These are phyloP conservation scores for Penicillium thymicola DNA, from an alignment of 2,329 filamentous ascomycete species.

Conservation along the genomic window DNA sequence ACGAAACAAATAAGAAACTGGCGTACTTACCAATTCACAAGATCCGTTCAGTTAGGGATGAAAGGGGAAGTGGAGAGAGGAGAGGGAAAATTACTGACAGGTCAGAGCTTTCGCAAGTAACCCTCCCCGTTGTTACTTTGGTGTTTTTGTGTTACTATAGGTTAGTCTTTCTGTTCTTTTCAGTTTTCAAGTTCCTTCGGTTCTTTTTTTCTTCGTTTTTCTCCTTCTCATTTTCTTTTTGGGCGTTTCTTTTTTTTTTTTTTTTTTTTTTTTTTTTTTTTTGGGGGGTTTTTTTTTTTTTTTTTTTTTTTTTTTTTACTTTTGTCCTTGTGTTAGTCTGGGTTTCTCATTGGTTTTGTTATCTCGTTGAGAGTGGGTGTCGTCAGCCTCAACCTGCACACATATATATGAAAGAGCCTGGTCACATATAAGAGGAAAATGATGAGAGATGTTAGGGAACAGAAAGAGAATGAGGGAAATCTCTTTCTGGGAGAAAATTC, in stretches of 20 bases:
- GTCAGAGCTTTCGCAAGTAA: conserved; percentile 4
- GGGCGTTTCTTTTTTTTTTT: neutral
- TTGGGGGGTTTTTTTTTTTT: neutral
- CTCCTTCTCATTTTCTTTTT: neutral
- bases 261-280: neutral
- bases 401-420: neutral
- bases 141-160: neutral
- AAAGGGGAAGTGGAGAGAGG: conserved; percentile 25
- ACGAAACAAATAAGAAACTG: conserved; percentile 11
- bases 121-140: neutral
- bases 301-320: neutral
- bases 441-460: neutral
- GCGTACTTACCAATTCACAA: conserved; percentile 18
- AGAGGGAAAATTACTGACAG: conserved; percentile 21
- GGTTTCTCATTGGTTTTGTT: conserved; percentile 7
- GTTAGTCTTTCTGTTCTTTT: neutral
- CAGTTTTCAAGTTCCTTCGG: neutral
- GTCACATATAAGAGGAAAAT: neutral
- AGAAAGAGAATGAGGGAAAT: neutral
- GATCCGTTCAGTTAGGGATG: conserved; percentile 21
- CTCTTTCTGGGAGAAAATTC: neutral
- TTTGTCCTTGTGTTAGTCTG: neutral
- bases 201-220: neutral
- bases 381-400: conserved; percentile 7
- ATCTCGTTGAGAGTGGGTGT: conserved; percentile 8